Percentiles rank a stretch among this genome's conserved stretches.
Conservation (phyloP, 208 protist genomes). For the Phytomonas sp. region DNA sequence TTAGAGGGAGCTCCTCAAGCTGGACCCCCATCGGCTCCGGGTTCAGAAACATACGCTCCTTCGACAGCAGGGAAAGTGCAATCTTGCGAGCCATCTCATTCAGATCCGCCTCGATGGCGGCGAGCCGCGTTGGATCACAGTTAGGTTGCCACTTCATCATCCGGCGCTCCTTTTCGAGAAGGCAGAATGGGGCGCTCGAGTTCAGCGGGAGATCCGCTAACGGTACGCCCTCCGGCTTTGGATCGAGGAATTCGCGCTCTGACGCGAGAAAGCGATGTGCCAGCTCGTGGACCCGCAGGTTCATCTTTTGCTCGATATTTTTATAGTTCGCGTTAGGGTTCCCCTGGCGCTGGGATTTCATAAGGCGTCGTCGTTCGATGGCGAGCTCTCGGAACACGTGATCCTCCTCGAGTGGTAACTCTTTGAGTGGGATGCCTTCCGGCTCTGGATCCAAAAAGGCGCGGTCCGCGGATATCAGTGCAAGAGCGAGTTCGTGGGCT, state of each 20-base stretch:
- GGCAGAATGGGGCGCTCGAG: constrained; percentile 55
- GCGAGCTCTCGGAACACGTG: constrained; percentile 47
- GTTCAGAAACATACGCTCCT: constrained; percentile 68
- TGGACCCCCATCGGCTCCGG: constrained; percentile 49
- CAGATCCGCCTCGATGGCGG: constrained; percentile 46
- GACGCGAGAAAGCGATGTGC: constrained; percentile 48
- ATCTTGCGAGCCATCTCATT: constrained; percentile 45
- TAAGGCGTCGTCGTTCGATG: constrained; percentile 45
- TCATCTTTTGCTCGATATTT: constrained; percentile 36
- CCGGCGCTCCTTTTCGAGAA: constrained; percentile 48
- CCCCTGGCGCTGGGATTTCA: constrained; percentile 39
- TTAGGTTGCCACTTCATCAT: constrained; percentile 23
- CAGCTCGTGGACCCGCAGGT: constrained; percentile 33
- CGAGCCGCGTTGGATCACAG: constrained; percentile 20
- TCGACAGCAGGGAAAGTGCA: constrained; percentile 34
- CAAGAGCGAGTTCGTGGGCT: constrained; percentile 43
- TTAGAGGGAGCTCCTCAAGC: constrained; percentile 51
- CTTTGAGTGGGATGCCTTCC: constrained; percentile 67
- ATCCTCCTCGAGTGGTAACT: constrained; percentile 62
- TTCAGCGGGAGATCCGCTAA: constrained; percentile 65
- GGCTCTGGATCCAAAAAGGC: constrained; percentile 66
- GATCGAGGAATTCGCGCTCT: constrained; percentile 76
- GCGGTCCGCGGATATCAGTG: constrained; percentile 46
- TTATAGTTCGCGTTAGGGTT: constrained; percentile 50
- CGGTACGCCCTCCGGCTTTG: constrained; percentile 58